These are phyloP conservation scores for Colletotrichum sidae DNA, from an alignment of 2,329 filamentous ascomycete species.

Conservation along the genomic window DNA sequence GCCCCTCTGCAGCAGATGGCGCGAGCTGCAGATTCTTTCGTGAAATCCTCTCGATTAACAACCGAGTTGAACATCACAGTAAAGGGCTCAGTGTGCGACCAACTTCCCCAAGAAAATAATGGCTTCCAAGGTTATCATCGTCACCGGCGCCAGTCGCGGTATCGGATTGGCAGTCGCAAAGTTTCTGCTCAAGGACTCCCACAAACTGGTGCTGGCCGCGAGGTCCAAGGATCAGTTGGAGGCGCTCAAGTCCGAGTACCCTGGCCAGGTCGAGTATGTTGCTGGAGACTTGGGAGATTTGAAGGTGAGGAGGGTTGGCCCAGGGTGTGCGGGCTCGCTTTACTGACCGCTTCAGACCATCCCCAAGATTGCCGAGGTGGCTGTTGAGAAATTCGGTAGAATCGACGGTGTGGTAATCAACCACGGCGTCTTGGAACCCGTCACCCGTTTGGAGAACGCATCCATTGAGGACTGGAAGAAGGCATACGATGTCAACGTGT, in stretches of 20 bases:
- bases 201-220: conserved; percentile 71
- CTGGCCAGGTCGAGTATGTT: conserved; percentile 66
- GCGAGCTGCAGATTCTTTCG: conserved; percentile 4
- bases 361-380: conserved; percentile 71
- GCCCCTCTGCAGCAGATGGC: not conserved
- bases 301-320: conserved; percentile 51
- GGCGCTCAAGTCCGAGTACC: conserved; percentile 62
- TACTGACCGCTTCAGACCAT: conserved; percentile 57
- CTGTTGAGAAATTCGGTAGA: conserved; percentile 74
- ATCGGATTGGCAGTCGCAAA: conserved; percentile 69
- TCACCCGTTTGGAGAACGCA: conserved; percentile 75
- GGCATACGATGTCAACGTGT: conserved; percentile 86
- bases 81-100: not conserved
- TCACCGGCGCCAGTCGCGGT: conserved; percentile 74
- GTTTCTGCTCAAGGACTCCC: conserved; percentile 62
- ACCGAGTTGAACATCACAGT: too few relatives aligned
- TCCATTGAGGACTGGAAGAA: conserved; percentile 80
- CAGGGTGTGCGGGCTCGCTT: not conserved
- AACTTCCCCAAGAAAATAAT: conserved; percentile 45
- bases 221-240: conserved; percentile 63
- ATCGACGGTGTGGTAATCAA: conserved; percentile 90
- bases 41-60: too few relatives aligned
- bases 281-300: conserved; percentile 66
- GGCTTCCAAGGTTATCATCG: conserved; percentile 74
- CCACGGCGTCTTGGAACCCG: conserved; percentile 84